Percentiles rank a stretch among this genome's conserved stretches.
Conservation (phyloP, 352 stramenopile species). For the Vaucheria bursata region DNA sequence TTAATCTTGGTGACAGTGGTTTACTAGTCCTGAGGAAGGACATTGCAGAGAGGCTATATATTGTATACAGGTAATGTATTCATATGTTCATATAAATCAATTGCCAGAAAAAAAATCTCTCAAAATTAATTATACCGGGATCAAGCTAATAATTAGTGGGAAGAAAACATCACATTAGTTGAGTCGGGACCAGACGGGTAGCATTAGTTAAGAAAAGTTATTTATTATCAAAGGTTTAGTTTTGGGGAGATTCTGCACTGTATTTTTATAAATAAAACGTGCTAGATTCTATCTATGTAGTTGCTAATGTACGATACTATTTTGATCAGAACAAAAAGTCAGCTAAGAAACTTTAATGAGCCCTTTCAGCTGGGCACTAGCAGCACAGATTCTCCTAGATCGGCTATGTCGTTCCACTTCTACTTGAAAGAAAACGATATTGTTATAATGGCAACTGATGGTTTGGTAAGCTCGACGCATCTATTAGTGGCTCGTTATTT, state of each 20-base stretch:
- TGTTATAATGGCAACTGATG: constrained; percentile 30
- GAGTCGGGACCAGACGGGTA: too few species aligned
- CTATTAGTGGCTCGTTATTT: background rate
- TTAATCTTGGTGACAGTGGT: constrained; percentile 31
- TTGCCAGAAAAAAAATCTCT: too few species aligned
- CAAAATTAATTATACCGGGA: too few species aligned
- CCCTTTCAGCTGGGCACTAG: constrained; percentile 37
- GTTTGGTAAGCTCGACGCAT: background rate
- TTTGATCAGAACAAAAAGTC: constrained; percentile 16
- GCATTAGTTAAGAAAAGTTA: too few species aligned
- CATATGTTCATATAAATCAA: too few species aligned
- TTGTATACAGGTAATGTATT: background rate
- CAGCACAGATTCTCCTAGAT: constrained; percentile 21
- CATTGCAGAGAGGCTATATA: background rate
- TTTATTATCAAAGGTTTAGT: too few species aligned
- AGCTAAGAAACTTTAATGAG: constrained; percentile 29
- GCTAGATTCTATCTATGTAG: too few species aligned
- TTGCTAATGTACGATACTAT: too few species aligned
- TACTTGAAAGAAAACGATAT: constrained; percentile 23
- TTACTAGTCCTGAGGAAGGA: background rate
- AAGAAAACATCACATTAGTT: too few species aligned
- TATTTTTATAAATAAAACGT: too few species aligned
- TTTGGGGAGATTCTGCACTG: too few species aligned
- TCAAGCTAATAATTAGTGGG: too few species aligned
- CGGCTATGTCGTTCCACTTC: constrained; percentile 21